Conservation (phyloP, 2,329 filamentous ascomycete species). For the Cytospora mali region DNA sequence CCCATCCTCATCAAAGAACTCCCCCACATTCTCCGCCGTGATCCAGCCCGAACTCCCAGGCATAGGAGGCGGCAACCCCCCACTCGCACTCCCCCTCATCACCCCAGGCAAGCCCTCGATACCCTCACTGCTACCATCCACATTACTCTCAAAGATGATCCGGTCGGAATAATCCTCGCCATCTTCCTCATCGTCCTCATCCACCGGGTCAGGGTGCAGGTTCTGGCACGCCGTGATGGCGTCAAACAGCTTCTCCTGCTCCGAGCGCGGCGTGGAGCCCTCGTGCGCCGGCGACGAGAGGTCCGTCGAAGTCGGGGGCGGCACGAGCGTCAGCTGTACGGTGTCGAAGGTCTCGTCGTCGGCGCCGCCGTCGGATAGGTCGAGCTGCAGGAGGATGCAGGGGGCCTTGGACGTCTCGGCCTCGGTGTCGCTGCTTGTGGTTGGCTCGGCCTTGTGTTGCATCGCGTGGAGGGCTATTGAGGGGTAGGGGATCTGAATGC, state of each 20-base stretch:
- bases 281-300: conserved; percentile 30
- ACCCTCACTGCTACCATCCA: conserved; percentile 58
- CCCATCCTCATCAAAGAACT: conserved; percentile 80
- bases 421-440: conserved; percentile 2
- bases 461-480: conserved; percentile 75
- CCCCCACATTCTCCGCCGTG: conserved; percentile 85
- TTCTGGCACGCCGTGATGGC: conserved; percentile 77
- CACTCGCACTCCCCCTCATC: conserved; percentile 49
- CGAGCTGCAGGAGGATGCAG: conserved; percentile 69
- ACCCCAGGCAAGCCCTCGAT: conserved; percentile 62
- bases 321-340: conserved; percentile 69
- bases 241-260: conserved; percentile 59
- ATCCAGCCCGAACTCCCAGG: conserved; percentile 82
- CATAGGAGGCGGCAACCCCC: conserved; percentile 65
- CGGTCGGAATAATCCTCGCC: conserved; percentile 57
- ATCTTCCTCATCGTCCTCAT: conserved; percentile 60
- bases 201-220: conserved; percentile 71
- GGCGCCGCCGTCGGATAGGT: conserved; percentile 60
- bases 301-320: conserved; percentile 37
- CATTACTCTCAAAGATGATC: conserved; percentile 62
- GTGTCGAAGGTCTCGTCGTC: conserved; percentile 67
- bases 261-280: conserved; percentile 33
- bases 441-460: conserved; percentile 53
- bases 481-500: conserved; percentile 73
- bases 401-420: conserved; percentile 40